Base-by-base conservation (phyloP, 257 asterid genomes). In the Nicotiana obtusifolia region DNA sequence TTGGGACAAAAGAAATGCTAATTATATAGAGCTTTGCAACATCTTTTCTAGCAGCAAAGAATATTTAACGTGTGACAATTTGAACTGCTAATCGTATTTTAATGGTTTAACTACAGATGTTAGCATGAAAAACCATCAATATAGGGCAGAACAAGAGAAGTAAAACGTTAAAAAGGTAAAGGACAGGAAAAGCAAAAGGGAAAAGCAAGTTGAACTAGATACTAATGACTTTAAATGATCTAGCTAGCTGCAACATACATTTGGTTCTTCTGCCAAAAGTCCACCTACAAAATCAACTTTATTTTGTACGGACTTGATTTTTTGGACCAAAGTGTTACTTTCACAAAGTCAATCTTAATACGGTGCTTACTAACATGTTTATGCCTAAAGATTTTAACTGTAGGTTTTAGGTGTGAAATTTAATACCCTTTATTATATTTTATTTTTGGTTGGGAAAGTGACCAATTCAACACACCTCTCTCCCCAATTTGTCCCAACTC, bases 221-320 rank as follows among this genome's bases (percentile, higher is more conserved):
- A 17, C 3, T 37, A 52, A 77, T 10, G 67, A 77, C 67, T 77
- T 54, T 17, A 53, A 30, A n/a, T 15, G 47, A 15, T 35, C 15
- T 11, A 37, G 41, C 15, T 44, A 71, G 79, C 79, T 24, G 11
- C 41, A 24, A 73, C 62, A 6, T 73, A 37, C 79, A 15, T 73
- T 71, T 49, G 79, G 41, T 47, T 24, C 15, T 47, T 24, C 15
- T 49, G 41, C 15, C 14, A 47, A 47, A 73, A 24, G 60, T 73
- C 17, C 79, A 73, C 61, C 61, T 49, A 73, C 16, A 49, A 73
- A 49, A 49, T 24, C 62, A 24, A 47, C 79, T 73, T 71, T 73
- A 47, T 24, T 71, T 47, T 73, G 79, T 73, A 73, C 79, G 79
- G 62, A 73, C 52, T 73, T 49, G 79, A 73, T 73, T 47, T 14